Conservation (phyloP, 345 rosid species). For the Citrus inodora region DNA sequence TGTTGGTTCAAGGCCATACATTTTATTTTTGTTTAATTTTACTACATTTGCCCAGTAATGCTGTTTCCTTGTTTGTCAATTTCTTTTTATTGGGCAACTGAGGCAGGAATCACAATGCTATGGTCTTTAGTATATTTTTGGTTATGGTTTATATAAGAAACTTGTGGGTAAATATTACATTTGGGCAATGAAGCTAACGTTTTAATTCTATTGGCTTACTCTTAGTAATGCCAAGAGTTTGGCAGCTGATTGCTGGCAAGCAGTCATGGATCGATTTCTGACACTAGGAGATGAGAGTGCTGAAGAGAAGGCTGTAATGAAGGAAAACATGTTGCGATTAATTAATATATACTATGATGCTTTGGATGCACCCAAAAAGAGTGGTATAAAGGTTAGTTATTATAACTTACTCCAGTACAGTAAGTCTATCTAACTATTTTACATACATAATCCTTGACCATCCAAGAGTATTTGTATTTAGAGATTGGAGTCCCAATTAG, state of each 20-base stretch:
- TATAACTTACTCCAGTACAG: background rate
- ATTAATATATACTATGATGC: constrained; percentile 74
- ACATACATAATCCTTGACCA: background rate
- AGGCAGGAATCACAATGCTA: background rate
- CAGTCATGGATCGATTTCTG: constrained; percentile 72
- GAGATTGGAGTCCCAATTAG: background rate
- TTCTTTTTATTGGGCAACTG: background rate
- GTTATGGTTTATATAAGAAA: background rate
- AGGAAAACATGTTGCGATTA: constrained; percentile 33
- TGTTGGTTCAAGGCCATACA: background rate
- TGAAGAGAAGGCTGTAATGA: constrained; percentile 38
- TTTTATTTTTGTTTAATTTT: background rate
- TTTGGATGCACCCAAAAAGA: constrained; percentile 68
- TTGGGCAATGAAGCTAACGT: background rate
- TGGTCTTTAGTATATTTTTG: background rate
- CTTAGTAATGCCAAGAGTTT: constrained; percentile 49
- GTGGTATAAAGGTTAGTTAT: constrained; percentile 41
- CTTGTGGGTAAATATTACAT: background rate
- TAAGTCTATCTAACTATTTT: background rate
- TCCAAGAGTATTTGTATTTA: background rate
- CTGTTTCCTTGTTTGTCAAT: background rate
- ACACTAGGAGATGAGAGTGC: constrained; percentile 31
- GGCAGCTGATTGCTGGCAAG: constrained; percentile 74
- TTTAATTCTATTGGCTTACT: constrained; percentile 19
- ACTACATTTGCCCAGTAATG: background rate